Evolutionary conservation across 495 filamentous ascomycete genomes (phyloP).

Genomic region (Penicillium riverlandense): DNA sequence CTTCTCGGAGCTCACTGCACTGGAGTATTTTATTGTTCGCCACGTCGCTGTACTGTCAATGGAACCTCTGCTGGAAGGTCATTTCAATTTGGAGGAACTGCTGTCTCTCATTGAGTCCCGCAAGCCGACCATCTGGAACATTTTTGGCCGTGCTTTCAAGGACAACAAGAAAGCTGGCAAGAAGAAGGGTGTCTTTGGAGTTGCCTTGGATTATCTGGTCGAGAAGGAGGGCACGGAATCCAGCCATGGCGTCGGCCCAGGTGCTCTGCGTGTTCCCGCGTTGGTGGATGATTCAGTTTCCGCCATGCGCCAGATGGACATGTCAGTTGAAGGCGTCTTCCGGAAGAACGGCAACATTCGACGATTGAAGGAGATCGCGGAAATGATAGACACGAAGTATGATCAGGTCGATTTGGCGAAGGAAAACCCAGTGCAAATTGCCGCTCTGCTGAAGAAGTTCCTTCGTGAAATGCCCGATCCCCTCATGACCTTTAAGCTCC

Average conservation of each 20-base stretch:
- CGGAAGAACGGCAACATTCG: constrained; percentile 98
- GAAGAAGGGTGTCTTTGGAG: constrained; percentile 92
- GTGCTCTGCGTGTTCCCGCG: constrained; percentile 76
- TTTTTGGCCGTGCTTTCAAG: constrained; percentile 93
- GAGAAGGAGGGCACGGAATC: constrained; percentile 94
- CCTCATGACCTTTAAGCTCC: constrained; percentile 89
- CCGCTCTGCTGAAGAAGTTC: constrained; percentile 92
- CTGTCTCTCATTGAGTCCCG: constrained; percentile 88
- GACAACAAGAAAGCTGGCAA: constrained; percentile 71
- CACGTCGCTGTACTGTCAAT: constrained; percentile 93
- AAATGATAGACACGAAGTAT: constrained; percentile 76
- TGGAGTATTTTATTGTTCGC: constrained; percentile 96
- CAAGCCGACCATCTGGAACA: constrained; percentile 94
- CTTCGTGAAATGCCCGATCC: constrained; percentile 93
- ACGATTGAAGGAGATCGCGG: constrained; percentile 74
- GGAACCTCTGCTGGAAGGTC: constrained; percentile 83
- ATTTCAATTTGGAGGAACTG: constrained; percentile 93
- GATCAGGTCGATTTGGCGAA: constrained; percentile 74
- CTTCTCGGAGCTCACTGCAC: constrained; percentile 90
- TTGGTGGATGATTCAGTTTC: constrained; percentile 87
- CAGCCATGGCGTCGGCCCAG: constrained; percentile 90
- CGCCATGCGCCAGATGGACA: constrained; percentile 97
- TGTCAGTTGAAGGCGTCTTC: constrained; percentile 98
- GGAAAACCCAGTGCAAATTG: constrained; percentile 86
- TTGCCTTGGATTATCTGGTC: constrained; percentile 72